Percentiles rank a stretch among this genome's conserved stretches.
These are phyloP conservation scores for Botrytis fragariae DNA, from an alignment of 2,329 filamentous ascomycete genomes.

Conservation along the genomic window DNA sequence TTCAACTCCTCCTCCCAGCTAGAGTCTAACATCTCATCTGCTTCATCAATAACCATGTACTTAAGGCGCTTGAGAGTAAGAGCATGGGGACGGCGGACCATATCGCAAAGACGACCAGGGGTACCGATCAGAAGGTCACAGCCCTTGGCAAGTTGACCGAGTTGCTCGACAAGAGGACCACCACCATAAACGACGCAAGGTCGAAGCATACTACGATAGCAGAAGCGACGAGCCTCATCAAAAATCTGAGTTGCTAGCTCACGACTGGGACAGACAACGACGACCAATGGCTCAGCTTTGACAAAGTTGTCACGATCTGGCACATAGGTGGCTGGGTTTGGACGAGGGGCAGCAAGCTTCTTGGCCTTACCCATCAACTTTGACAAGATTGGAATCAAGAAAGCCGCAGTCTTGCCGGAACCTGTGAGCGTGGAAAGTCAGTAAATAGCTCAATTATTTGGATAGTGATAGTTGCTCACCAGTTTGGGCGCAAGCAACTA, in stretches of 20 bases:
- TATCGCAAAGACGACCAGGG: constrained; percentile 80
- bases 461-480: constrained; percentile 53
- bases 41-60: constrained; percentile 86
- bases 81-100: constrained; percentile 69
- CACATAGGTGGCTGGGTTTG: constrained; percentile 58
- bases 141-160: constrained; percentile 71
- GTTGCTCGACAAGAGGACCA: constrained; percentile 66
- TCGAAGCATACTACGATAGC: constrained; percentile 91
- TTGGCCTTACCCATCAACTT: constrained; percentile 95
- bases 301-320: constrained; percentile 48
- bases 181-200: constrained; percentile 90
- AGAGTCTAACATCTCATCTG: constrained; percentile 81
- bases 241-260: constrained; percentile 95
- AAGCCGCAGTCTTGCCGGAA: constrained; percentile 94
- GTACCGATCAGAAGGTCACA: constrained; percentile 89
- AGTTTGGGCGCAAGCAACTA: constrained; percentile 89
- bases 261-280: constrained; percentile 82
- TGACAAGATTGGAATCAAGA: constrained; percentile 83
- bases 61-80: constrained; percentile 74
- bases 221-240: constrained; percentile 87
- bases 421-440: constrained; percentile 51
- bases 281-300: constrained; percentile 80
- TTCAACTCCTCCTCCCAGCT: constrained; percentile 78
- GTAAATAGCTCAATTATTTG: background rate
- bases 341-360: constrained; percentile 76